phyloP scores from a whole-genome alignment of 345 rosid species.

The Rhizophora apiculata region DNA sequence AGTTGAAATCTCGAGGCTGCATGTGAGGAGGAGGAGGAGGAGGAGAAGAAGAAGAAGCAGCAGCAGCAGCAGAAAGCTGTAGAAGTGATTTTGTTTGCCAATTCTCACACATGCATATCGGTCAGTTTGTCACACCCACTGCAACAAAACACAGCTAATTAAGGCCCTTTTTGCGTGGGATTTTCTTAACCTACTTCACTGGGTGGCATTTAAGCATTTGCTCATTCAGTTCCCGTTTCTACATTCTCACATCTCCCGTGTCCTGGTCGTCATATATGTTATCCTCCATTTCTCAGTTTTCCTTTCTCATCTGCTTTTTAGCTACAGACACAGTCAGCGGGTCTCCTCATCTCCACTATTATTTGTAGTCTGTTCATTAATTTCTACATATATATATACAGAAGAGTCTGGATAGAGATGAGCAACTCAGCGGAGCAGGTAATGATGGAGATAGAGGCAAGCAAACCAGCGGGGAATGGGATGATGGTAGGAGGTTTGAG shows the following conservation, averaged over 20 bases:
- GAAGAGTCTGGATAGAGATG: background rate
- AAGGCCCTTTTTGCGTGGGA: slow-evolving; percentile 32
- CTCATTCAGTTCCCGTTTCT: slow-evolving; percentile 10
- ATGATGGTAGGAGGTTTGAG: slow-evolving; percentile 56
- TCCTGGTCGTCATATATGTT: background rate
- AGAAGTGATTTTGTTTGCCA: background rate
- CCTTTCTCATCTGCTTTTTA: background rate
- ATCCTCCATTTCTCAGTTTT: background rate
- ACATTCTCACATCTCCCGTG: slow-evolving; percentile 14
- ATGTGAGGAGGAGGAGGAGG: background rate
- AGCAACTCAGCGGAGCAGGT: slow-evolving; percentile 18
- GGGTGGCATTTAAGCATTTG: slow-evolving; percentile 14
- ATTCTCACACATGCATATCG: background rate
- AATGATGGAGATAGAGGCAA: slow-evolving; percentile 69
- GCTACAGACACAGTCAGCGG: too few relatives aligned
- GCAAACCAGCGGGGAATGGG: slow-evolving; percentile 43
- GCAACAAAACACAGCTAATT: slow-evolving; percentile 14
- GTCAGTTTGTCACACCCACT: slow-evolving; percentile 27
- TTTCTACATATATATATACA: background rate
- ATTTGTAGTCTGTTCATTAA: too few relatives aligned
- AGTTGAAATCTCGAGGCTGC: background rate
- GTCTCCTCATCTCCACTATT: too few relatives aligned
- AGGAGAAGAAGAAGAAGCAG: slow-evolving; percentile 15
- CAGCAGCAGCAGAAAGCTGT: background rate
- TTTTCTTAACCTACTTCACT: slow-evolving; percentile 24